These are phyloP conservation scores for Pythium aquatile DNA, from an alignment of 352 stramenopile genomes.

Conservation along the genomic window DNA sequence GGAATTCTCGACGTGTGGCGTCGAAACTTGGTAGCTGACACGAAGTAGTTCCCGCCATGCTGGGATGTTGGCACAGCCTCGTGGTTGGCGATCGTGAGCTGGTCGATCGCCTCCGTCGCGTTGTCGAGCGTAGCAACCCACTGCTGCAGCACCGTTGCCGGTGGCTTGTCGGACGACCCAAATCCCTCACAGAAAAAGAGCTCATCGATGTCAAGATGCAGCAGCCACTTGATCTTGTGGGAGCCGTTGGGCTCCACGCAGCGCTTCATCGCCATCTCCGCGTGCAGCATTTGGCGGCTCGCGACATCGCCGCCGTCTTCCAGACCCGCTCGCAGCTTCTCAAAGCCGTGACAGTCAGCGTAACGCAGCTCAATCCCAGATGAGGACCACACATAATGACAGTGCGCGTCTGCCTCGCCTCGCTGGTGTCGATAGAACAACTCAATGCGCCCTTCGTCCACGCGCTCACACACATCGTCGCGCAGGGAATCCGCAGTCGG, in stretches of 20 bases:
- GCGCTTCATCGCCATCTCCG: constrained; percentile 30
- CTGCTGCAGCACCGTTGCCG: background rate
- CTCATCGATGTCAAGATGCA: constrained; percentile 45
- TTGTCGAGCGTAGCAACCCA: constrained; percentile 14
- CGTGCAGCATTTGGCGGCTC: constrained; percentile 38
- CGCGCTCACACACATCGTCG: constrained; percentile 14
- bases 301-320: constrained; percentile 23
- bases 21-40: constrained; percentile 28
- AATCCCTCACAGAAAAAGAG: constrained; percentile 34
- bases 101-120: constrained; percentile 10
- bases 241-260: constrained; percentile 6
- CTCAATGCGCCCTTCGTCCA: constrained; percentile 24
- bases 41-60: constrained; percentile 31
- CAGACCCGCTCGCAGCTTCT: constrained; percentile 3
- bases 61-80: constrained; percentile 30
- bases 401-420: background rate
- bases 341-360: constrained; percentile 16
- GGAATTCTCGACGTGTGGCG: constrained; percentile 30
- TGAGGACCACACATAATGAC: background rate
- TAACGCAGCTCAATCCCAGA: background rate
- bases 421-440: constrained; percentile 24
- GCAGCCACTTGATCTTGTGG: constrained; percentile 29
- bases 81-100: constrained; percentile 40
- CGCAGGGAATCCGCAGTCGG: constrained; percentile 14
- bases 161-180: background rate